These are phyloP conservation scores for Inosperma sp. DNA, from an alignment of 768 basidiomycete species.

Conservation along the genomic window DNA sequence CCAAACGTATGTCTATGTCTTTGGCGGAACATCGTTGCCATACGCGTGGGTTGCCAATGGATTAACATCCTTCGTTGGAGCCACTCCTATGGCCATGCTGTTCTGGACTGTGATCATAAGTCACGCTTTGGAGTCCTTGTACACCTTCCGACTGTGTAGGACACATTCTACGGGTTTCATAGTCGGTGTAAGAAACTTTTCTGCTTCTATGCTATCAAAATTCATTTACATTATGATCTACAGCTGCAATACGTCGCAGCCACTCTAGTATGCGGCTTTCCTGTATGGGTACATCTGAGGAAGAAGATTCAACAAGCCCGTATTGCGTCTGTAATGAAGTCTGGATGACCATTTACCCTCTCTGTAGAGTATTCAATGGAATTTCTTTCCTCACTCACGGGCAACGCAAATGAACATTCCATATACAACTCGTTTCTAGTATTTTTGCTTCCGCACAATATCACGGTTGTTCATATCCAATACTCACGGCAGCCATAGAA, in stretches of 20 bases:
- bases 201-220: background rate
- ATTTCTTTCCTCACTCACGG: no score
- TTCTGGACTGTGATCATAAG: background rate
- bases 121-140: slow-evolving; percentile 37
- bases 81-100: background rate
- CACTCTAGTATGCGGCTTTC: slow-evolving; percentile 51
- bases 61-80: background rate
- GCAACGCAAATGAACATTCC: no score
- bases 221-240: background rate
- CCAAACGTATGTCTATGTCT: no score
- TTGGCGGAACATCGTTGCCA: no score
- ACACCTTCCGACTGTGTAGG: slow-evolving; percentile 40
- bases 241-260: slow-evolving; percentile 52
- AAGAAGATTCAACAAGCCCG: slow-evolving; percentile 59
- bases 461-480: no score
- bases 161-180: slow-evolving; percentile 38
- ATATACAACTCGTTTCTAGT: no score
- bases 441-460: no score
- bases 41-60: no score
- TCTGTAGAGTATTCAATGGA: no score
- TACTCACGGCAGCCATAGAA: no score
- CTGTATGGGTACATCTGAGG: slow-evolving; percentile 50
- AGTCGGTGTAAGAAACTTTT: slow-evolving; percentile 5
- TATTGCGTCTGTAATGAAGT: slow-evolving; percentile 80
- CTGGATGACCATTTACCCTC: no score